Evolutionary conservation across 768 basidiomycete genomes (phyloP).

Genomic region (Postia placenta): DNA sequence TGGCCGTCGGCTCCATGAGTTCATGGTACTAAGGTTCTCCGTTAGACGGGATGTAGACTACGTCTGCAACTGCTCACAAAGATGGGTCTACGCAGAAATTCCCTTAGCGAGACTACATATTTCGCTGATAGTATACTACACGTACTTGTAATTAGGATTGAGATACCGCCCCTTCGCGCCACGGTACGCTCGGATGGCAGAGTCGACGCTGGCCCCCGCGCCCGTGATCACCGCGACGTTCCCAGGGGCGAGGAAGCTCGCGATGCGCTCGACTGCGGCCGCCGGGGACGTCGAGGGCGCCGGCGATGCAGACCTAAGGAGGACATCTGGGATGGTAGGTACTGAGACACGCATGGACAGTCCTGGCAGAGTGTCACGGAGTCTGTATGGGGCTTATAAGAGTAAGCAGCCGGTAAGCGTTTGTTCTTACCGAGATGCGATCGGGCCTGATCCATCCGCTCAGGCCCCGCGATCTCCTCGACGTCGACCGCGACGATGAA

Average conservation of each 20-base stretch:
- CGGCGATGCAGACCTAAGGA: slow-evolving; percentile 36
- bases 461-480: slow-evolving; percentile 3
- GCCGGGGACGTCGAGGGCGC: slow-evolving; percentile 34
- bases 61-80: slow-evolving; percentile 9
- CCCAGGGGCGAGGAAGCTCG: slow-evolving; percentile 63
- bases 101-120: no score
- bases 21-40: slow-evolving; percentile 58
- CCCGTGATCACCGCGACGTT: slow-evolving; percentile 76
- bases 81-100: slow-evolving; percentile 18
- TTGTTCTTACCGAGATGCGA: not conserved
- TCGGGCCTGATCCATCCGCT: slow-evolving; percentile 6
- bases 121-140: no score
- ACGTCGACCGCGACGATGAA: slow-evolving; percentile 27
- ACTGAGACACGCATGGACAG: slow-evolving; percentile 76
- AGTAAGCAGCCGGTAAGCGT: not conserved
- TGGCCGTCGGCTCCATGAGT: slow-evolving; percentile 63
- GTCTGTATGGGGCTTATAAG: no score
- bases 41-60: not conserved
- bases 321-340: slow-evolving; percentile 61
- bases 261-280: slow-evolving; percentile 55
- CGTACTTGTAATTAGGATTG: slow-evolving; percentile 86
- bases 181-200: slow-evolving; percentile 91
- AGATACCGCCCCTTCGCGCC: slow-evolving; percentile 81
- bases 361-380: no score
- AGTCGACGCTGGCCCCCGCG: slow-evolving; percentile 93